These are phyloP conservation scores for Abelmoschus esculentus DNA, from an alignment of 345 rosid species.

Conservation along the genomic window DNA sequence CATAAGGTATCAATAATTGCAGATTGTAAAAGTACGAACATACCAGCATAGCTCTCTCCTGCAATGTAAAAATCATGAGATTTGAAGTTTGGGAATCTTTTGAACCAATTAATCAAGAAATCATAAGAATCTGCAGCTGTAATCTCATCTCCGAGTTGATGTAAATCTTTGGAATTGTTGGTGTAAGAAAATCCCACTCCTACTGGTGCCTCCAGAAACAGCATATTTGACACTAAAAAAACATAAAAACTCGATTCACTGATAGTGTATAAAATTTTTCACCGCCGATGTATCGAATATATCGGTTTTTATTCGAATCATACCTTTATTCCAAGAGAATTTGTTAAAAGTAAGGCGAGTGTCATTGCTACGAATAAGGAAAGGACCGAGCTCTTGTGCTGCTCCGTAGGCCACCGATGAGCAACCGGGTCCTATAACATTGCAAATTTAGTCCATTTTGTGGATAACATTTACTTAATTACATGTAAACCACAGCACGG, in stretches of 20 bases:
- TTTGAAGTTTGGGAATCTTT: constrained; percentile 53
- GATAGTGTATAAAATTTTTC: no score
- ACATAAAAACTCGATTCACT: no score
- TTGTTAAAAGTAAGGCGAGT: constrained; percentile 35
- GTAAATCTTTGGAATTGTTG: constrained; percentile 39
- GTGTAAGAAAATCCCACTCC: constrained; percentile 89
- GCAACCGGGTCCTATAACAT: constrained; percentile 71
- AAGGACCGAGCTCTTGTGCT: constrained; percentile 74
- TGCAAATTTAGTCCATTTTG: neutral
- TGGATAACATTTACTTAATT: no score
- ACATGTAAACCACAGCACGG: no score
- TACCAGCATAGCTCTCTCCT: constrained; percentile 88
- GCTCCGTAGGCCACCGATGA: constrained; percentile 76
- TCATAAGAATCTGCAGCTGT: constrained; percentile 51
- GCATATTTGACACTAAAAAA: constrained; percentile 56
- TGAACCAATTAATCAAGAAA: constrained; percentile 62
- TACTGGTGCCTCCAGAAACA: constrained; percentile 71
- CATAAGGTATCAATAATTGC: neutral
- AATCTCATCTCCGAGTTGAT: constrained; percentile 40
- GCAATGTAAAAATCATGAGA: constrained; percentile 57
- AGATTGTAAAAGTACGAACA: neutral
- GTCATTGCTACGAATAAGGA: constrained; percentile 34
- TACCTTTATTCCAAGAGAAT: constrained; percentile 70
- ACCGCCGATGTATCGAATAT: no score
- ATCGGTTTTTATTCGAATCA: neutral